phyloP scores from a whole-genome alignment of 192 early-diverging fungal genomes.

The Coemansia biformis region DNA sequence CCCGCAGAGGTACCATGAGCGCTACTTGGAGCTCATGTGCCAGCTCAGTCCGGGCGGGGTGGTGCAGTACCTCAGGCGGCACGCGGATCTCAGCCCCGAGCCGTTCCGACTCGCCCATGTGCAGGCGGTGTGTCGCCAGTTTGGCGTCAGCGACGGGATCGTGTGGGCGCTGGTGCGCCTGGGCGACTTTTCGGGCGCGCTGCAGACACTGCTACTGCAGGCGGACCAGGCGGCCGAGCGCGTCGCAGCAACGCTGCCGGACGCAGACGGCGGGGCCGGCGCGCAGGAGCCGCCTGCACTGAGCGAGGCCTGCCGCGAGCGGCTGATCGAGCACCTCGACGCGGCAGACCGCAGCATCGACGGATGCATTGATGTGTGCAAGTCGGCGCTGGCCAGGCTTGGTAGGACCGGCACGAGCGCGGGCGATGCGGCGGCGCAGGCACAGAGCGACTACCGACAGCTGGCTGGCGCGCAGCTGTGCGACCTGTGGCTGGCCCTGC shows the following conservation, averaged over 20 bases:
- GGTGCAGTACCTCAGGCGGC: slow-evolving; percentile 27
- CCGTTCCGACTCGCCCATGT: slow-evolving; percentile 34
- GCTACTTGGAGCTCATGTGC: slow-evolving; percentile 45
- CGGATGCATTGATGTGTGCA: slow-evolving; percentile 37
- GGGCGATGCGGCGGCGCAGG: too few species aligned
- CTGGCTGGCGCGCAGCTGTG: slow-evolving; percentile 40
- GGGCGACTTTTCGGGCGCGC: slow-evolving; percentile 44
- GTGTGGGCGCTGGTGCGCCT: slow-evolving; percentile 42
- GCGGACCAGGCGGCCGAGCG: slow-evolving; percentile 24
- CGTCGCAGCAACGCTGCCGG: slow-evolving; percentile 14
- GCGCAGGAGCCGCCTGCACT: slow-evolving; percentile 1
- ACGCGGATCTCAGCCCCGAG: slow-evolving; percentile 32
- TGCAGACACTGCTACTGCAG: slow-evolving; percentile 27
- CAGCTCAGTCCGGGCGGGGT: slow-evolving; percentile 26
- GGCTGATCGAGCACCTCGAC: slow-evolving; percentile 31
- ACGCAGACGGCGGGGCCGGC: neutral
- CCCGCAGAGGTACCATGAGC: slow-evolving; percentile 38
- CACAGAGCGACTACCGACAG: slow-evolving; percentile 22
- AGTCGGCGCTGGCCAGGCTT: slow-evolving; percentile 23
- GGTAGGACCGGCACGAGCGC: slow-evolving; percentile 27
- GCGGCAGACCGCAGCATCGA: slow-evolving; percentile 16
- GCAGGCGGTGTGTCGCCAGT: slow-evolving; percentile 20
- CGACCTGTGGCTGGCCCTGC: slow-evolving; percentile 42
- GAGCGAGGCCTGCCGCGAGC: slow-evolving; percentile 35
- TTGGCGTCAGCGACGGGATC: slow-evolving; percentile 30